Percentiles rank a stretch among this genome's conserved stretches.
Evolutionary conservation across 306 rosid genomes (phyloP).

Genomic region (Dicorynia guianensis): DNA sequence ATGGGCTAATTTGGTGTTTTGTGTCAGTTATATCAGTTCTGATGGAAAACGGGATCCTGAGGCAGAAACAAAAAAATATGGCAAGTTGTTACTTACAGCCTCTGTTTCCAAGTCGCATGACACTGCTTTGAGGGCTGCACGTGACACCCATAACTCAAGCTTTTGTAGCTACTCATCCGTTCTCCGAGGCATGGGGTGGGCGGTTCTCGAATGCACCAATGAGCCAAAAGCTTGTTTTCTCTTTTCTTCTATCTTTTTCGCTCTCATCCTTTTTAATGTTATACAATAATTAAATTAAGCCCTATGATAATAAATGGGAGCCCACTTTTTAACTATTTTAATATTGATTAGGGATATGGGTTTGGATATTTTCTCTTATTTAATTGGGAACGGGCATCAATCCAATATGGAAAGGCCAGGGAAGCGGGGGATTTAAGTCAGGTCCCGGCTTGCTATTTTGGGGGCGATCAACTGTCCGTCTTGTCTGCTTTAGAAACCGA

Average conservation of each 20-base stretch:
- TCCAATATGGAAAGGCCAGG: slow-evolving; percentile 26
- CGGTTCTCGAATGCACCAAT: slow-evolving; percentile 35
- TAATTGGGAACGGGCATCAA: slow-evolving; percentile 30
- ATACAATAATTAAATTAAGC: not conserved
- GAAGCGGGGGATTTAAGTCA: slow-evolving; percentile 2
- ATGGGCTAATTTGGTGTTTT: slow-evolving; percentile 37
- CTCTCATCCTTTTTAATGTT: not conserved
- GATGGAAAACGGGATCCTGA: not conserved
- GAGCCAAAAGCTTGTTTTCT: not conserved
- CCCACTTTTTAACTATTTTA: not conserved
- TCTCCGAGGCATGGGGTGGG: slow-evolving; percentile 43
- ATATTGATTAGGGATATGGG: not conserved
- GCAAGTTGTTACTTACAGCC: not conserved
- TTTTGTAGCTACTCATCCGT: slow-evolving; percentile 25
- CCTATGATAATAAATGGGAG: not conserved
- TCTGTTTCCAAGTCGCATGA: slow-evolving; percentile 26
- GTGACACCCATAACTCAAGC: slow-evolving; percentile 62
- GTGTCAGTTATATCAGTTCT: slow-evolving; percentile 12
- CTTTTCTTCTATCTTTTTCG: not conserved
- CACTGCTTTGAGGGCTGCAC: slow-evolving; percentile 48
- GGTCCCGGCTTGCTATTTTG: slow-evolving; percentile 12
- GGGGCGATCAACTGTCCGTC: slow-evolving; percentile 27
- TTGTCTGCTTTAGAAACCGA: slow-evolving; percentile 41
- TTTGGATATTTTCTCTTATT: not conserved
- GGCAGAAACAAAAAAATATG: slow-evolving; percentile 5